These are phyloP conservation scores for Penicillium desertorum DNA, from an alignment of 495 filamentous ascomycete species.

Conservation along the genomic window DNA sequence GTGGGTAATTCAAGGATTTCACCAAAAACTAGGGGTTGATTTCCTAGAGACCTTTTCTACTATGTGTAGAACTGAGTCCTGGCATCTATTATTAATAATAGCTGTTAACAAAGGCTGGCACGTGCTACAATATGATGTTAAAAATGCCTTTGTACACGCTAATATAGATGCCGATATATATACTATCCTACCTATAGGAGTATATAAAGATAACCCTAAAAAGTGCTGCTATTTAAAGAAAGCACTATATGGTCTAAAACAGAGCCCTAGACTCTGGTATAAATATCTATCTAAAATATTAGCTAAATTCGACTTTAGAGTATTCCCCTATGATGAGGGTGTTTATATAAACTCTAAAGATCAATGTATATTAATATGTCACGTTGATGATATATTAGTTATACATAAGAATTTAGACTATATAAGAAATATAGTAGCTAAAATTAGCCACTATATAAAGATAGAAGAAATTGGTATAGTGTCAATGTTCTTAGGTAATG, in stretches of 20 bases:
- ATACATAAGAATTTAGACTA: too few relatives aligned
- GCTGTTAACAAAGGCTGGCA: background rate
- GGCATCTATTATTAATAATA: background rate
- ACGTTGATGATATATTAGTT: slow-evolving; percentile 1
- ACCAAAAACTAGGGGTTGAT: background rate
- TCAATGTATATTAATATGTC: background rate
- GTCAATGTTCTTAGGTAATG: too few relatives aligned
- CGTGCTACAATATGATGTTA: background rate
- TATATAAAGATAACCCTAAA: too few relatives aligned
- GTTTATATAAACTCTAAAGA: background rate
- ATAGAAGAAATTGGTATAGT: too few relatives aligned
- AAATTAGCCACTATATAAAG: too few relatives aligned
- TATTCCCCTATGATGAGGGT: background rate
- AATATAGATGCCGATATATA: background rate
- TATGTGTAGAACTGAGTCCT: background rate
- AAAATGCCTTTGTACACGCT: background rate
- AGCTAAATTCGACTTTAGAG: background rate
- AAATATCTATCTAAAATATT: too few relatives aligned
- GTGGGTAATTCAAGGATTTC: background rate
- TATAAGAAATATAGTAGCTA: too few relatives aligned
- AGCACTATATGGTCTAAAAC: too few relatives aligned
- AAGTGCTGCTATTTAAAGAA: too few relatives aligned
- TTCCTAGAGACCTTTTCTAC: background rate
- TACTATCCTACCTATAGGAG: background rate
- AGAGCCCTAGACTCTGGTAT: too few relatives aligned